These are phyloP conservation scores for Penicillium bialowiezense DNA, from an alignment of 495 filamentous ascomycete species.

Conservation along the genomic window DNA sequence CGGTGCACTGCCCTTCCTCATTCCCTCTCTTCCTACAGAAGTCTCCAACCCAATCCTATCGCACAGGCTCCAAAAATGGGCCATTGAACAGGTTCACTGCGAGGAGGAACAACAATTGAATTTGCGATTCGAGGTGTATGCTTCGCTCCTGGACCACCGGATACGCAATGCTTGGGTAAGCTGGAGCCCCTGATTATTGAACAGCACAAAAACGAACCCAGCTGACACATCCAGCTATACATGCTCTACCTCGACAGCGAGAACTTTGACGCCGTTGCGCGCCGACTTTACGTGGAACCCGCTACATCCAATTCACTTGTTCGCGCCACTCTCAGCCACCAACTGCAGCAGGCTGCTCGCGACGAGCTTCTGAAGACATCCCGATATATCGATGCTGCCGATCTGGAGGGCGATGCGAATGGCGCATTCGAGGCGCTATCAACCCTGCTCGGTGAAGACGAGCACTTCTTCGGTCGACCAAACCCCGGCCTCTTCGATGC, in stretches of 20 bases:
- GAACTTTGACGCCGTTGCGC: constrained; percentile 63
- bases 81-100: constrained; percentile 47
- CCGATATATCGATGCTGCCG: constrained; percentile 55
- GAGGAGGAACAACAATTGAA: constrained; percentile 53
- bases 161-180: constrained; percentile 85
- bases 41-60: constrained; percentile 55
- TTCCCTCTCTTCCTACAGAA: constrained; percentile 46
- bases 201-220: not conserved
- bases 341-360: constrained; percentile 68
- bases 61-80: constrained; percentile 68
- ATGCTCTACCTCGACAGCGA: constrained; percentile 68
- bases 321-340: constrained; percentile 55
- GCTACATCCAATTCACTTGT: constrained; percentile 61
- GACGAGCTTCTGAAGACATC: constrained; percentile 67
- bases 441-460: constrained; percentile 58
- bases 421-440: constrained; percentile 76
- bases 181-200: not conserved
- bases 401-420: constrained; percentile 64
- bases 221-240: constrained; percentile 56
- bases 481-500: constrained; percentile 80
- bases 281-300: constrained; percentile 65
- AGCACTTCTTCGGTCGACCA: constrained; percentile 64
- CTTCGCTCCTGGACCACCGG: constrained; percentile 72
- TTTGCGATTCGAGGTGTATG: constrained; percentile 71
- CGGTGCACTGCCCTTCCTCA: constrained; percentile 83